These are phyloP conservation scores for Mycosphaerelloides madeirae DNA, from an alignment of 2,329 filamentous ascomycete species.

Conservation along the genomic window DNA sequence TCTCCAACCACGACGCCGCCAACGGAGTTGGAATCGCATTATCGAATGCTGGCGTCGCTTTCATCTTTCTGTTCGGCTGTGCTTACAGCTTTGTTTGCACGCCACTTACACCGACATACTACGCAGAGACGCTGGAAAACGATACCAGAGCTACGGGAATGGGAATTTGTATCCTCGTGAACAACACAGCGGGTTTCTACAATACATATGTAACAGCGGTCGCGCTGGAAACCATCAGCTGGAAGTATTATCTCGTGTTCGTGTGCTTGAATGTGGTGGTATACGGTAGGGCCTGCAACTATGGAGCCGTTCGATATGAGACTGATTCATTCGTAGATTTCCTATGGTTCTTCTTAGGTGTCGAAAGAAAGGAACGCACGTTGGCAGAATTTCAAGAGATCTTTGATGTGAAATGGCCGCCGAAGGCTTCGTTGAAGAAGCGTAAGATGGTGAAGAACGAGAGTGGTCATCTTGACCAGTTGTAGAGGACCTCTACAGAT, in stretches of 20 bases:
- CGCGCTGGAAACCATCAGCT: slow-evolving; percentile 23
- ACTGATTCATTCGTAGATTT: too few relatives aligned
- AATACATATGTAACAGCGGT: slow-evolving; percentile 33
- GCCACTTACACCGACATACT: slow-evolving; percentile 36
- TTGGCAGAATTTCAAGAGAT: too few relatives aligned
- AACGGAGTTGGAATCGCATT: too few relatives aligned
- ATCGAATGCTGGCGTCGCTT: slow-evolving; percentile 8
- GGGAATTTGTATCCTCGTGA: slow-evolving; percentile 41
- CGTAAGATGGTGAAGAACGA: too few relatives aligned
- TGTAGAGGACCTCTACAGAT: too few relatives aligned
- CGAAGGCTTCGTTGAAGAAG: too few relatives aligned
- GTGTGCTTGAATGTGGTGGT: slow-evolving; percentile 32
- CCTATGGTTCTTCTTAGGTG: too few relatives aligned
- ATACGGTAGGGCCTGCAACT: slow-evolving; percentile 31
- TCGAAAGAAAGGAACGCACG: too few relatives aligned
- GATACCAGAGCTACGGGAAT: slow-evolving; percentile 44
- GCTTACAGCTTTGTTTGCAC: slow-evolving; percentile 34
- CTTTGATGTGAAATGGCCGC: too few relatives aligned
- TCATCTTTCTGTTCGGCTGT: slow-evolving; percentile 31
- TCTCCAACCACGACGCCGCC: too few relatives aligned
- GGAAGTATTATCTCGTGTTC: slow-evolving; percentile 27
- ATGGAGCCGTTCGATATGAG: too few relatives aligned
- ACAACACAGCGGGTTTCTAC: slow-evolving; percentile 42
- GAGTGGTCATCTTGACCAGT: too few relatives aligned
- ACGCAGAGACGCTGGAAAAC: slow-evolving; percentile 45